Evolutionary conservation across 2,329 filamentous ascomycete genomes (phyloP), one percentile per base, ranked within the genome.

Genomic region (Sclerotinia nivalis): DNA sequence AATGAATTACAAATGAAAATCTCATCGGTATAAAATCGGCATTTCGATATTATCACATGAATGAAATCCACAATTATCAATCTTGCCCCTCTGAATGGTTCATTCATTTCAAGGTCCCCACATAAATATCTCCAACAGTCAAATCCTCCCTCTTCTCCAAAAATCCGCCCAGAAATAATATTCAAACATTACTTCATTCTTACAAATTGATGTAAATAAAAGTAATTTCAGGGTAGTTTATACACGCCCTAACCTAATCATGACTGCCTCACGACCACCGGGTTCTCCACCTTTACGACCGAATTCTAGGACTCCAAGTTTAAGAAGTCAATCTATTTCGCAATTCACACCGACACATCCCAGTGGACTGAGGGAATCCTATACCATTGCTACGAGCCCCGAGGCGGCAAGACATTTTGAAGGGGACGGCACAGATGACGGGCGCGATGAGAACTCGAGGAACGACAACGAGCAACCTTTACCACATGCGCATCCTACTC

Each of bases 311-410:
- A 59, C 68, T 49, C 52, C 68, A 45, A 56, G 54, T 66, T n/a
- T 58, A 56, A 55, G 61, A 69, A 37, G 50, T 40, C 68, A 69
- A 55, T 50, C 50, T 18, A 34, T 55, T 34, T 58, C 54, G 50
- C 68, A 65, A n/a, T 69, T 69, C 61, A 69, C 60, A 66, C 77
- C 77, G 20, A 62, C 70, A 62, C 74, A 71, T 20, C 77, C 77
- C 34, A 77, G 75, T 66, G 71, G 73, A 62, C 67, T 78, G 61
- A 75, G 77, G 22, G 77, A 76, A 74, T 72, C 74, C 18, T 75
- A 77, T 25, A 75, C 75, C 1, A 15, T 76, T 25, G 67, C 75
- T 10, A 52, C 59, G 25, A 76, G 76, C 20, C 75, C 75, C 49
- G 50, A 58, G 43, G 40, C 58, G 58, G 58, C 58, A 54, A 64